Conservation (phyloP, 2,329 filamentous ascomycete genomes). For the Didymella arachidicola region DNA sequence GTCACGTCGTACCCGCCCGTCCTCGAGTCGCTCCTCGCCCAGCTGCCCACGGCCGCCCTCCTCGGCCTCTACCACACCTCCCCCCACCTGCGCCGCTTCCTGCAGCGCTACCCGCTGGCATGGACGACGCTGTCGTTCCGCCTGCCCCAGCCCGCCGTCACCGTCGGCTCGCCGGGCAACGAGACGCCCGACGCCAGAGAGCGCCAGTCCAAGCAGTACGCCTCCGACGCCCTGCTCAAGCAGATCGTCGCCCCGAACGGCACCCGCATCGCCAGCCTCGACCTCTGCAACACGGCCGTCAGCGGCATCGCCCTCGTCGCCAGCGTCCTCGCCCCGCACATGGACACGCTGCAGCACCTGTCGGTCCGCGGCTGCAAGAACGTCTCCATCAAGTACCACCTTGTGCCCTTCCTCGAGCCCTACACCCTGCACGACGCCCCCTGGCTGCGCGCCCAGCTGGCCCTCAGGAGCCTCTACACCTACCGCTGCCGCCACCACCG, state of each 20-base stretch:
- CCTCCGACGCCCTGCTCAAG: slow-evolving; percentile 65
- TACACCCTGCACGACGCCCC: slow-evolving; percentile 53
- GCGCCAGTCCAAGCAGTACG: slow-evolving; percentile 64
- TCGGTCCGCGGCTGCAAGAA: slow-evolving; percentile 70
- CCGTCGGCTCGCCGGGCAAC: slow-evolving; percentile 49
- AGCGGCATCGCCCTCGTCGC: slow-evolving; percentile 64
- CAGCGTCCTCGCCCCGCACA: slow-evolving; percentile 62
- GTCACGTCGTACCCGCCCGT: slow-evolving; percentile 65
- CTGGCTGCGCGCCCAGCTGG: slow-evolving; percentile 57
- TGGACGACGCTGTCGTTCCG: slow-evolving; percentile 69
- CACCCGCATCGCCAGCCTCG: slow-evolving; percentile 63
- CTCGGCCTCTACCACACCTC: slow-evolving; percentile 67
- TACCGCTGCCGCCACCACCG: slow-evolving; percentile 70
- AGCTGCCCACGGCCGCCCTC: slow-evolving; percentile 64
- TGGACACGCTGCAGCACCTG: slow-evolving; percentile 64
- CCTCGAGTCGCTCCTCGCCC: slow-evolving; percentile 65
- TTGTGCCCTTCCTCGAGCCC: slow-evolving; percentile 63
- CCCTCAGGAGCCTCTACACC: slow-evolving; percentile 67
- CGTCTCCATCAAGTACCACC: slow-evolving; percentile 70
- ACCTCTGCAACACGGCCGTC: slow-evolving; percentile 68
- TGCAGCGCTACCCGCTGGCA: slow-evolving; percentile 65
- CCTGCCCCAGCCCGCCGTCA: slow-evolving; percentile 53
- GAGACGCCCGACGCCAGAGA: slow-evolving; percentile 52
- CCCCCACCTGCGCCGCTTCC: slow-evolving; percentile 61
- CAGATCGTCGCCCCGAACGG: slow-evolving; percentile 65